Conservation (phyloP, 495 filamentous ascomycete genomes). For the Aspergillus egyptiacus region DNA sequence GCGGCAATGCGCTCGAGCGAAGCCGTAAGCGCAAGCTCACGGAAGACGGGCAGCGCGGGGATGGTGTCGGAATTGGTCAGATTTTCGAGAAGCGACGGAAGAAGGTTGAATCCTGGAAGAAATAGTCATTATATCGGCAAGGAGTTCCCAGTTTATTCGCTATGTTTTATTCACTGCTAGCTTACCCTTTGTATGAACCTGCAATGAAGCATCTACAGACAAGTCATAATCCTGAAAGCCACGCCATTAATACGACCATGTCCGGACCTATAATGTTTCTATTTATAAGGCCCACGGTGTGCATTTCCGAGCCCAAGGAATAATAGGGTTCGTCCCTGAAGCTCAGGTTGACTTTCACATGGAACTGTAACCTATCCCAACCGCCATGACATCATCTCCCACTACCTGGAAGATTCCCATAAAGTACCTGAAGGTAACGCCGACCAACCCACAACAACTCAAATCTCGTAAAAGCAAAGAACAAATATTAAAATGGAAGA, state of each 20-base stretch:
- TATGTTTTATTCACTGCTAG: neutral
- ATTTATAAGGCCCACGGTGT: too few species aligned
- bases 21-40: constrained; percentile 68
- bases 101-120: constrained; percentile 57
- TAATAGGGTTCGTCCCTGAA: too few species aligned
- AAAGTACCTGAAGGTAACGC: too few species aligned
- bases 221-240: too few species aligned
- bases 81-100: constrained; percentile 70
- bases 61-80: constrained; percentile 55
- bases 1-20: constrained; percentile 61
- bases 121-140: constrained; percentile 3
- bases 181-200: neutral
- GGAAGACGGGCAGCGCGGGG: constrained; percentile 53
- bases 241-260: too few species aligned
- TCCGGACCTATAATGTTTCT: too few species aligned
- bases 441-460: neutral
- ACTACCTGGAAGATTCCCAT: too few species aligned
- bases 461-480: neutral
- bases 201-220: too few species aligned
- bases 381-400: constrained; percentile 10
- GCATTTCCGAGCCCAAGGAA: too few species aligned
- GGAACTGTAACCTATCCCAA: neutral
- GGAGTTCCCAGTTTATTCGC: neutral
- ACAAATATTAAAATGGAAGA: constrained; percentile 29
- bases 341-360: neutral